Conservation (phyloP, 2,329 filamentous ascomycete species). For the Fusarium devonianum region DNA sequence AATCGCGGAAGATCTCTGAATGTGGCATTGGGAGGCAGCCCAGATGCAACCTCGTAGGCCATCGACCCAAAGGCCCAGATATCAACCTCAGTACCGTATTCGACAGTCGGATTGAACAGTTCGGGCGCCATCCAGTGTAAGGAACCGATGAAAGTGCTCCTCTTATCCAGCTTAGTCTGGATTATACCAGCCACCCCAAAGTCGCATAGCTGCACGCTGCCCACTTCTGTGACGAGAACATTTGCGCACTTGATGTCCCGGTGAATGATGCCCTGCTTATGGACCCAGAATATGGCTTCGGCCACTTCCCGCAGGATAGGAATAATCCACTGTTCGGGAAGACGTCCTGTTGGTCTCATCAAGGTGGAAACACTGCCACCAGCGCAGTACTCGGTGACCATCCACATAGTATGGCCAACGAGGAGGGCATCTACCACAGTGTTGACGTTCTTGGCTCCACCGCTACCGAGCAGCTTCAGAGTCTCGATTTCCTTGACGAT, state of each 20-base stretch:
- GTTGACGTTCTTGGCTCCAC: constrained; percentile 80
- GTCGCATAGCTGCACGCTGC: constrained; percentile 81
- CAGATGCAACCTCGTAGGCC: constrained; percentile 81
- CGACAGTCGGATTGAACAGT: constrained; percentile 68
- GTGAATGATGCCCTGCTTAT: constrained; percentile 73
- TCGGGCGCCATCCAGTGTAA: constrained; percentile 89
- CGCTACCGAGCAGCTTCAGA: constrained; percentile 75
- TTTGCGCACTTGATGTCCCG: constrained; percentile 80
- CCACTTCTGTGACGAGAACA: constrained; percentile 78
- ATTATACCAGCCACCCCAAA: constrained; percentile 84
- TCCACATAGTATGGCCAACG: constrained; percentile 83
- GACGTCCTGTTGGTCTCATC: constrained; percentile 70
- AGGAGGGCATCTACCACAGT: constrained; percentile 80
- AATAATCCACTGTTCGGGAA: constrained; percentile 75
- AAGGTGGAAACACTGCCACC: constrained; percentile 81
- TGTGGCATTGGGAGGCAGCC: constrained; percentile 74
- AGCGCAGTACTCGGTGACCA: constrained; percentile 85
- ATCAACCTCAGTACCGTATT: constrained; percentile 76
- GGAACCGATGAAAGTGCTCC: constrained; percentile 82
- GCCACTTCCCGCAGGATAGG: constrained; percentile 72
- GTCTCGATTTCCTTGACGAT: constrained; percentile 73
- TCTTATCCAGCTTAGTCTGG: constrained; percentile 77
- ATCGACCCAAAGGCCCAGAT: constrained; percentile 88
- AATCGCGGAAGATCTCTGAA: constrained; percentile 58
- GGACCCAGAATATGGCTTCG: constrained; percentile 72